Base-by-base conservation (phyloP, 495 filamentous ascomycete species). In the Tuber brumale region DNA sequence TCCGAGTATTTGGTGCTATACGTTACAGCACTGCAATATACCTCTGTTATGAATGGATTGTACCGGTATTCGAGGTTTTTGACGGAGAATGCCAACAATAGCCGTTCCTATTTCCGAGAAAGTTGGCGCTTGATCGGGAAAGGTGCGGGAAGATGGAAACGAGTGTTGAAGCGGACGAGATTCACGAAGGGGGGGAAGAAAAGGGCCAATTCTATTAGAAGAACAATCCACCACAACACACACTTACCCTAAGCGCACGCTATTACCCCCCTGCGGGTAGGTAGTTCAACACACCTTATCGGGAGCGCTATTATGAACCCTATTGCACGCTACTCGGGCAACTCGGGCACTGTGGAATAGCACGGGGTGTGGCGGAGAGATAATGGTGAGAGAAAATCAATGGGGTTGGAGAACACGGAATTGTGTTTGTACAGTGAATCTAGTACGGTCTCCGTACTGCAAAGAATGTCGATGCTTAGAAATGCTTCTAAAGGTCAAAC, bases 71-170 rank as follows among this genome's bases (percentile, higher is more conserved):
- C 27, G 57, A 66, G 14, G 0, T 0, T 66, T 18, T 66, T 7
- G 27, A 66, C 57, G 57, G 57, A 35, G 57, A 66, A 66, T 35
- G 27, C 57, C 57, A 66, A 35, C 57, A 66, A 66, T 35, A 31
- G 31, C 12, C 57, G 57, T 66, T 66, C 57, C 57, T 66, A 35
- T 66, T 66, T 66, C 57, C 57, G 31, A 66, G 70, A 79, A 79
- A 69, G 73, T 79, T 61, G 69, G 39, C 61, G 51, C 77, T 71
- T 73, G 77, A 80, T 76, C 69, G 77, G 78, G 78, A 73, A 80
- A 80, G 61, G 76, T 75, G 61, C 66, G 66, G 57, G 57, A 66
- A 66, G 27, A 35, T 35, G 57, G 57, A 66, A 66, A 66, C 57
- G 27, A 66, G 57, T 66, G 57, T 66, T 7, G 31, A 35, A 66